Conservation (phyloP, 2,329 filamentous ascomycete genomes). For the Cytospora piceicola region DNA sequence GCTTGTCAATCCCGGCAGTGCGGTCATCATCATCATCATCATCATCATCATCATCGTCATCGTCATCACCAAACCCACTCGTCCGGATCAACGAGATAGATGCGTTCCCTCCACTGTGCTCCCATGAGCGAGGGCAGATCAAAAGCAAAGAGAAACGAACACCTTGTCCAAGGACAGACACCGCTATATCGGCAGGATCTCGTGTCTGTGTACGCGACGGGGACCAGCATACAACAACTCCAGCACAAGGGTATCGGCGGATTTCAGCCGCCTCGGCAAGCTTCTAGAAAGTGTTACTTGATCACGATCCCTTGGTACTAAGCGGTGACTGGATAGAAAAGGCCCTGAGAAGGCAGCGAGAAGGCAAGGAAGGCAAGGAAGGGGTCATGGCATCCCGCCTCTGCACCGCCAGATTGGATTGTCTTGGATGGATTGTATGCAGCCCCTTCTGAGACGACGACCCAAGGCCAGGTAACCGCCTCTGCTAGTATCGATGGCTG, state of each 20-base stretch:
- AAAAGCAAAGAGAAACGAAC: background rate
- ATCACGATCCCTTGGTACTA: background rate
- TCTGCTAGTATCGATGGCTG: background rate
- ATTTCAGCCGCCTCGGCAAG: slow-evolving; percentile 20
- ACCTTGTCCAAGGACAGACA: background rate
- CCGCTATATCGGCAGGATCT: background rate
- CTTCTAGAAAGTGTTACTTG: slow-evolving; percentile 22
- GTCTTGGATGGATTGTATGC: slow-evolving; percentile 20
- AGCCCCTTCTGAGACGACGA: background rate
- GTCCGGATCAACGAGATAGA: background rate
- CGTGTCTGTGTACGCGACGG: background rate
- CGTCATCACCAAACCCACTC: background rate
- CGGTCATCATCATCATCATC: background rate
- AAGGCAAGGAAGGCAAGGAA: background rate
- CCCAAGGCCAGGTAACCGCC: background rate
- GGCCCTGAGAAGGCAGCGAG: background rate
- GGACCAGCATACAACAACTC: background rate
- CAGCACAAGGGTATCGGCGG: slow-evolving; percentile 9
- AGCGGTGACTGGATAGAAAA: background rate
- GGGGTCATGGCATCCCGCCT: background rate
- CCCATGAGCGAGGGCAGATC: slow-evolving; percentile 22
- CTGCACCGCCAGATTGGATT: background rate
- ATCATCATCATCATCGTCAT: background rate
- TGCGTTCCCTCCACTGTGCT: slow-evolving; percentile 2
- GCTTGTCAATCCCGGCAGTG: background rate